phyloP scores from a whole-genome alignment of 2,329 filamentous ascomycete genomes.

The Sporothrix humicola region DNA sequence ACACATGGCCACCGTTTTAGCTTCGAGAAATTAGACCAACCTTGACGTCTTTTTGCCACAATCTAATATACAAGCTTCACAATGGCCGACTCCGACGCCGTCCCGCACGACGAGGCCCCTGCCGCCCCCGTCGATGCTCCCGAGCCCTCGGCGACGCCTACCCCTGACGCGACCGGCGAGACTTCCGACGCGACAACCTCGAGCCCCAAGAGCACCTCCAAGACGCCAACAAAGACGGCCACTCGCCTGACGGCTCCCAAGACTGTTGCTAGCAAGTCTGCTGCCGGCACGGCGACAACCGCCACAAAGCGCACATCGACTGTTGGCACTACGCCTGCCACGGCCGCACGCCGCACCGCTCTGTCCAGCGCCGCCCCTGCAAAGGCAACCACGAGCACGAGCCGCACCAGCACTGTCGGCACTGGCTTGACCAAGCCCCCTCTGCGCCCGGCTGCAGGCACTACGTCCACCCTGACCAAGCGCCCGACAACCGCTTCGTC shows the following conservation, averaged over 20 bases:
- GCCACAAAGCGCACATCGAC: slow-evolving; percentile 40
- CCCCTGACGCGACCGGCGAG: slow-evolving; percentile 32
- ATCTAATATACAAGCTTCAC: slow-evolving; percentile 29
- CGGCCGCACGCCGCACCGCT: slow-evolving; percentile 40
- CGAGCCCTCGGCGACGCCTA: slow-evolving; percentile 32
- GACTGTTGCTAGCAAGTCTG: slow-evolving; percentile 35
- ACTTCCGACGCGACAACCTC: slow-evolving; percentile 28
- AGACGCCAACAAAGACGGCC: slow-evolving; percentile 36
- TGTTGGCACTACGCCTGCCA: slow-evolving; percentile 29
- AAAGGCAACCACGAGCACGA: slow-evolving; percentile 43
- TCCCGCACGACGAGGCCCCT: slow-evolving; percentile 42
- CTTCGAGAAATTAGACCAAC: slow-evolving; percentile 14
- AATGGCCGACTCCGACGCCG: slow-evolving; percentile 47
- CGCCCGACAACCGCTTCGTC: slow-evolving; percentile 45
- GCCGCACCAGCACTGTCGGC: slow-evolving; percentile 41
- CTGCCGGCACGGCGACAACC: slow-evolving; percentile 17
- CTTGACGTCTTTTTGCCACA: not conserved
- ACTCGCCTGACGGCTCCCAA: slow-evolving; percentile 41
- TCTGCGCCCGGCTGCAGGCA: slow-evolving; percentile 42
- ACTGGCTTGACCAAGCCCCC: slow-evolving; percentile 44
- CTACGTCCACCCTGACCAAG: slow-evolving; percentile 41
- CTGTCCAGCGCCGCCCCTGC: slow-evolving; percentile 40
- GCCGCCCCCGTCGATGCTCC: slow-evolving; percentile 32
- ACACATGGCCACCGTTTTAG: slow-evolving; percentile 14
- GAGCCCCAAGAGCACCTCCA: slow-evolving; percentile 36